Conservation (phyloP, 345 rosid genomes). For the Gynandropsis gynandra region DNA sequence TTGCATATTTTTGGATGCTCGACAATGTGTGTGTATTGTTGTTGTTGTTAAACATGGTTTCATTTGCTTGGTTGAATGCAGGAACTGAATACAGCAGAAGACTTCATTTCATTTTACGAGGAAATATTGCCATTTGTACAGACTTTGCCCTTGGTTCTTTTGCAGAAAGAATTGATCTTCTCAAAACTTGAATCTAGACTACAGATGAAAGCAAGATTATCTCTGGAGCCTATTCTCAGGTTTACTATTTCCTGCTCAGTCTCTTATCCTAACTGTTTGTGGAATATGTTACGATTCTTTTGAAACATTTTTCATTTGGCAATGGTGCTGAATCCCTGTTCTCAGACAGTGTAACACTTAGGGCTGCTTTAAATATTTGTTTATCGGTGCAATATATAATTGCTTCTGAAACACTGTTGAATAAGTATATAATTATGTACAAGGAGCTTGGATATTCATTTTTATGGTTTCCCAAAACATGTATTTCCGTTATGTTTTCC, state of each 20-base stretch:
- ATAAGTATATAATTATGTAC: constrained; percentile 1
- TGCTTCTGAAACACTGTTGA: neutral
- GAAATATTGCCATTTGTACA: constrained; percentile 69
- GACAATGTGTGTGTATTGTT: neutral
- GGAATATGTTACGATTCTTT: neutral
- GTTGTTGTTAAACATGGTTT: constrained; percentile 8
- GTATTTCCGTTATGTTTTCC: constrained; percentile 7
- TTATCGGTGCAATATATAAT: too few species aligned
- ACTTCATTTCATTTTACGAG: constrained; percentile 73
- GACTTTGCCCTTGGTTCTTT: constrained; percentile 48
- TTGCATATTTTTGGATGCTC: constrained; percentile 10
- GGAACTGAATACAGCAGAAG: constrained; percentile 91
- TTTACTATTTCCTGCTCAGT: constrained; percentile 23
- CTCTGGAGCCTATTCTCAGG: constrained; percentile 88
- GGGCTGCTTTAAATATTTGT: too few species aligned
- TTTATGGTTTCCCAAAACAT: constrained; percentile 6
- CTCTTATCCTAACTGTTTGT: constrained; percentile 10
- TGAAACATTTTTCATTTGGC: neutral
- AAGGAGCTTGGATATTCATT: constrained; percentile 10
- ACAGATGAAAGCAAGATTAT: constrained; percentile 75
- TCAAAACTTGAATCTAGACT: constrained; percentile 56
- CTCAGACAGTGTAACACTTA: too few species aligned
- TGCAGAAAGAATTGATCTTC: constrained; percentile 65
- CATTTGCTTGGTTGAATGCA: constrained; percentile 26
- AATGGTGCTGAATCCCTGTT: too few species aligned